Percentiles rank a stretch among this genome's conserved stretches.
phyloP scores from a whole-genome alignment of 2,329 filamentous ascomycete genomes.

The Cladosporium colombiae region DNA sequence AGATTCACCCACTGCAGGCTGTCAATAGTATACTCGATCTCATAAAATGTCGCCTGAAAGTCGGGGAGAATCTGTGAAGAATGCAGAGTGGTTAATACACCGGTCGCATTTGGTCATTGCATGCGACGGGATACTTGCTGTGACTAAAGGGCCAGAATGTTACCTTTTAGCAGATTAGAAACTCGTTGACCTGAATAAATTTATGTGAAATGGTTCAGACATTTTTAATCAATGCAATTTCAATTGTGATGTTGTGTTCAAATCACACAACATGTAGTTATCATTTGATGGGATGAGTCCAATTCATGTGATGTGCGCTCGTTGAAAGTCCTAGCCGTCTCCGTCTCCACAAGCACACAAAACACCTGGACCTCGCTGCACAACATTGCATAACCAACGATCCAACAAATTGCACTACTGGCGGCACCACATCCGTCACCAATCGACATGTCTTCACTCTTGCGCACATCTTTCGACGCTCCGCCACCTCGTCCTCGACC shows the following conservation, averaged over 20 bases:
- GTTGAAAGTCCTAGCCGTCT: neutral
- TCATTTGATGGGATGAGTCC: neutral
- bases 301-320: neutral
- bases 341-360: neutral
- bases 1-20: neutral
- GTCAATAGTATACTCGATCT: neutral
- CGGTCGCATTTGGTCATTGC: neutral
- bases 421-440: neutral
- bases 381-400: neutral
- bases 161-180: neutral
- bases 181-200: neutral
- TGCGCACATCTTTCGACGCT: constrained; percentile 11
- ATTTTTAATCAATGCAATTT: neutral
- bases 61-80: neutral
- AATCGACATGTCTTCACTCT: constrained; percentile 14
- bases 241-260: neutral
- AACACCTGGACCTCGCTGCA: neutral
- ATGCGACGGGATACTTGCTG: neutral
- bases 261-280: no score
- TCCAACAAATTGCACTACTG: neutral
- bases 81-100: neutral
- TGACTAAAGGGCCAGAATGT: neutral
- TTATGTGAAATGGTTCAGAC: neutral
- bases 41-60: neutral
- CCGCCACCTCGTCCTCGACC: constrained; percentile 4